Evolutionary conservation across 1,139 yeast genomes (phyloP), one percentile per base, ranked within the genome.

Genomic region (Taphrina pruni): DNA sequence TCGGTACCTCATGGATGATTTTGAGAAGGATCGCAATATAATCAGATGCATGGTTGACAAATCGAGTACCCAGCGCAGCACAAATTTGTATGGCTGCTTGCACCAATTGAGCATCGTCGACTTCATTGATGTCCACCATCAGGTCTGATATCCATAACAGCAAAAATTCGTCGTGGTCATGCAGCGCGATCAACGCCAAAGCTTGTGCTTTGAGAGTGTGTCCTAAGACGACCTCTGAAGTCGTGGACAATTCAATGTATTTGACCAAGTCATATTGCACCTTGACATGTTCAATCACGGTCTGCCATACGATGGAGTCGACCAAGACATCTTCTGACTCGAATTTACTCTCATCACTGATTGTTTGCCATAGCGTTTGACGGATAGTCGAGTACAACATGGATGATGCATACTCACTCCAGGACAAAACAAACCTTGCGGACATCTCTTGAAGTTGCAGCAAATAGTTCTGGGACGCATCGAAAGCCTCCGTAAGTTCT

Each of bases 281-380:
- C 11, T 43, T 36, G 21, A 39, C 61, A 21, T 64, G 67, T n/a
- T 36, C 39, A 26, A 46, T 36, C 6, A 55, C 46, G 8, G 61
- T 48, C 8, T 43, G 20, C 67, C 67, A 64, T 11, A 64, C 56
- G 7, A 64, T 43, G 12, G 43, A 17, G 36, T 64, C 67, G 46
- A 57, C 55, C 12, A 54, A 32, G 11, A 17, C 20, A n/a, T 46
- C 61, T 35, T 52, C 58, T 12, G 52, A 46, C 26, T 38, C 39
- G 12, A n/a, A 38, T 20, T 36, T 20, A n/a, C 38, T 35, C 14
- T 36, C 55, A 38, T 64, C 43, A 7, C 46, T 14, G 11, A 64
- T 21, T 9, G 55, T 45, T 17, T 36, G 39, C 67, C 67, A 64
- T 4, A 64, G 38, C 9, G 36, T 39, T 9, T 35, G 35, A 1